Base-by-base conservation (phyloP, 441 rosid genomes). In the California macrophylla region DNA sequence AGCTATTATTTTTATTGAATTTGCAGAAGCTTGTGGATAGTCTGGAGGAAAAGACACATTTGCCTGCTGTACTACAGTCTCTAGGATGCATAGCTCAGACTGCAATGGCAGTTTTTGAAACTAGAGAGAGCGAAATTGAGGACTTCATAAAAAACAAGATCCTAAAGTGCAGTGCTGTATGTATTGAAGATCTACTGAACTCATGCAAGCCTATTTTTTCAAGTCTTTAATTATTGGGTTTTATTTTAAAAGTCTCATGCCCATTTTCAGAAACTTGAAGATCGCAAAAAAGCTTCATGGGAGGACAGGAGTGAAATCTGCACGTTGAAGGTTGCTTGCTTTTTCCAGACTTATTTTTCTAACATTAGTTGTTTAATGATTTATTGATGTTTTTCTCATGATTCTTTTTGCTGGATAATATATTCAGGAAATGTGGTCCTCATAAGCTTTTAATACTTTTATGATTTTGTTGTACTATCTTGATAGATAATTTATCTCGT, bases 11-110 rank as follows among this genome's bases (percentile, higher is more conserved):
- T 74, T 74, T 76, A 15, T 66, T 72, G 30, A 42, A 66, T 82
- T 72, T 83, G 71, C 90, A 96, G 99, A 90, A 88, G 82, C 96
- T 96, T 45, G 97, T 91, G 72, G 96, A 82, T 83, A 91, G 87
- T 93, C 83, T 96, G 81, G 97, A 85, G 79, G 94, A 89, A 77
- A 90, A 80, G 87, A 84, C 89, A 45, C 85, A 92, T 81, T 87
- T 89, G 71, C 94, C 98, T 25, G 92, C 99, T 68, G 93, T 96
- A 34, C 87, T 96, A 50, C 99, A 96, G 69, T 89, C 96, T 70
- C 83, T 96, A 71, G 99, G 99, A 74, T 96, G 99, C 77, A 96
- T 96, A 72, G 97, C 99, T 29, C 91, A 93, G 85, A 88, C 91
- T 74, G 99, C 99, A 2, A 88, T 89, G 92, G 89, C 99, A 1